Base-by-base conservation (phyloP, 139 green algal species). In the Micractinium sp. region DNA sequence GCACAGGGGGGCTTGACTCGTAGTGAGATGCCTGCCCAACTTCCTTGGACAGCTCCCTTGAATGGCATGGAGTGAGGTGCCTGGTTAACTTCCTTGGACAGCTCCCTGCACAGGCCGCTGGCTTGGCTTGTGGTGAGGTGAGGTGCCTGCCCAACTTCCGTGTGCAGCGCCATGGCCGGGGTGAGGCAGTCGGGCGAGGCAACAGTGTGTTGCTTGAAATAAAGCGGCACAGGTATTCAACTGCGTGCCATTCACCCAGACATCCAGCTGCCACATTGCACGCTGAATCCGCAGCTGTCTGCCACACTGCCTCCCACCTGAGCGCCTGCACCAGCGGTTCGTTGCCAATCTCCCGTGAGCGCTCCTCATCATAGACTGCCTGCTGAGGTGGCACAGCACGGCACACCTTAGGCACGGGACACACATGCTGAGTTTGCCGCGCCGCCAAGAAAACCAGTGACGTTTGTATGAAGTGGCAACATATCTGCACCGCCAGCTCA, bases 301-400 rank as follows among this genome's bases (percentile, higher is more conserved):
- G n/a, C 73, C 33, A 27, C 33, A 27, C 33, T 80, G 74, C 33
- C 33, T 9, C 15, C 74, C 35, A 38, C 66, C 36, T 27, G 31
- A 87, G 63, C 36, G 83, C 63, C 66, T 87, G 60, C 66, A 79
- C 38, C 60, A 90, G 36, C 0, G 63, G 78, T 20, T 90, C 87
- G n/a, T 90, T 90, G 36, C 87, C 87, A 36, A 86, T 69, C n/a
- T 60, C 23, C n/a, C 36, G 29, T 63, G 78, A 69, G n/a, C 87
- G 77, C 41, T 86, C 87, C 31, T 81, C 38, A 38, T 41, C 63
- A 78, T 61, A 90, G 20, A 71, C 78, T 1, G 25, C 78, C 87
- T 90, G 87, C 20, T 23, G 3, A n/a, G 36, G 4, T 61, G 47
- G 47, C 47, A 56, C 47, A 56, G 47, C 63, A 27, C 14, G 63